Evolutionary conservation across 106 monocot species (phyloP), one percentile per base, ranked within the genome.

Genomic region (Acanthochlamys bracteata): DNA sequence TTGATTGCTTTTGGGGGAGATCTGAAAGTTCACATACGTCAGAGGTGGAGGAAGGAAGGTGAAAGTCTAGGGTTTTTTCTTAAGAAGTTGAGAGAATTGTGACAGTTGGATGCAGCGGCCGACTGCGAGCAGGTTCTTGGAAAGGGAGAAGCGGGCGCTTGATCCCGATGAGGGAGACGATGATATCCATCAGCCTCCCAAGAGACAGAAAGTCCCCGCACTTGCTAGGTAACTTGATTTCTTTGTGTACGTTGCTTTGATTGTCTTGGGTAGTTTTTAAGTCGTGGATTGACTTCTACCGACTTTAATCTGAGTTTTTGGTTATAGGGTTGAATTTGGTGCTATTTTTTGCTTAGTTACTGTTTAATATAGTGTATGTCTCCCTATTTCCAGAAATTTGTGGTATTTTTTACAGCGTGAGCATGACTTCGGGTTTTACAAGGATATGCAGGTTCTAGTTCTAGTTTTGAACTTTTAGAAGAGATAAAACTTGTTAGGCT

Each of bases 121-220:
- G 15, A 10, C 12, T 2, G 15, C 33, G 55, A 39, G 55, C 10
- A 65, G 62, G 55, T 42, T 55, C 14, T 60, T 66, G 69, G 59
- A 51, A 16, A n/a, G 68, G 74, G 71, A 63, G 79, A 79, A 71
- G 79, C 73, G 74, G 53, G 62, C 65, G 25, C 69, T 66, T 46
- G 73, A 69, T 13, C 39, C 53, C 10, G 60, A 12, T 61, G 39
- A n/a, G 24, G 75, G 66, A 14, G 78, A 19, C 10, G 76, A 80
- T n/a, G 76, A 62, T 0, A 8, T 16, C 53, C 45, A 69, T 0
- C 65, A 42, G 24, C 69, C 72, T 57, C 23, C 73, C 1, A 79
- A 80, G 76, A 60, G 72, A 40, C 76, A 53, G 57, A 76, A 63
- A 54, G 79, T 79, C 26, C 83, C 83, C 11, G 79, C 75, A 11